These are phyloP conservation scores for Trichoderma sp. DNA, from an alignment of 2,329 filamentous ascomycete species.

Conservation along the genomic window DNA sequence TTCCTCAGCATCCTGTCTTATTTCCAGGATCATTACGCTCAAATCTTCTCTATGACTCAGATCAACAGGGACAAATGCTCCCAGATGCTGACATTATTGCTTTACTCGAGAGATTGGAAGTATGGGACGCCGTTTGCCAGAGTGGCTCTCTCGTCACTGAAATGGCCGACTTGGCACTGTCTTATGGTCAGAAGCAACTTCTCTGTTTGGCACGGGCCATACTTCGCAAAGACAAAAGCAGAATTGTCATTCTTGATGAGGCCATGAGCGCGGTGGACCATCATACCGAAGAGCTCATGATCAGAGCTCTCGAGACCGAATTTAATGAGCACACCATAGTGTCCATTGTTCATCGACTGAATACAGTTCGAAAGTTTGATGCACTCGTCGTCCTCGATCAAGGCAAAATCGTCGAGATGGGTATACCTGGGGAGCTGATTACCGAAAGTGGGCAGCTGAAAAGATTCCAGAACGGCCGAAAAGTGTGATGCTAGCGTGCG, in stretches of 20 bases:
- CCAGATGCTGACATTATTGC: not conserved
- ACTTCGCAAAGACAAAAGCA: constrained; percentile 31
- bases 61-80: constrained; percentile 41
- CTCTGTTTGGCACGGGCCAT: constrained; percentile 29
- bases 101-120: constrained; percentile 12
- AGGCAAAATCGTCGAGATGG: not conserved
- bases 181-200: constrained; percentile 29
- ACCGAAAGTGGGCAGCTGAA: not conserved
- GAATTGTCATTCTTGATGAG: constrained; percentile 42
- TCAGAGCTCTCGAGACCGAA: constrained; percentile 23
- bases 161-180: constrained; percentile 24
- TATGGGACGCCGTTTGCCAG: constrained; percentile 23
- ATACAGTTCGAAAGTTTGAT: constrained; percentile 8
- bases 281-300: constrained; percentile 20
- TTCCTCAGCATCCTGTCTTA: constrained; percentile 51
- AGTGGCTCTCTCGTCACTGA: constrained; percentile 25
- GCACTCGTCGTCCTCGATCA: constrained; percentile 5
- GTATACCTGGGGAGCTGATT: not conserved
- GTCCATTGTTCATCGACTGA: constrained; percentile 31
- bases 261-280: constrained; percentile 29
- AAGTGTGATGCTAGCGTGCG: not conserved
- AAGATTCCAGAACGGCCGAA: not conserved
- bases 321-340: constrained; percentile 31
- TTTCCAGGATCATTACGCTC: constrained; percentile 46
- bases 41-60: not conserved